A percentile compares a stretch with the other conserved stretches of the same genome.
Evolutionary conservation across 495 filamentous ascomycete species (phyloP).

Genomic region (Daldinia decipiens): DNA sequence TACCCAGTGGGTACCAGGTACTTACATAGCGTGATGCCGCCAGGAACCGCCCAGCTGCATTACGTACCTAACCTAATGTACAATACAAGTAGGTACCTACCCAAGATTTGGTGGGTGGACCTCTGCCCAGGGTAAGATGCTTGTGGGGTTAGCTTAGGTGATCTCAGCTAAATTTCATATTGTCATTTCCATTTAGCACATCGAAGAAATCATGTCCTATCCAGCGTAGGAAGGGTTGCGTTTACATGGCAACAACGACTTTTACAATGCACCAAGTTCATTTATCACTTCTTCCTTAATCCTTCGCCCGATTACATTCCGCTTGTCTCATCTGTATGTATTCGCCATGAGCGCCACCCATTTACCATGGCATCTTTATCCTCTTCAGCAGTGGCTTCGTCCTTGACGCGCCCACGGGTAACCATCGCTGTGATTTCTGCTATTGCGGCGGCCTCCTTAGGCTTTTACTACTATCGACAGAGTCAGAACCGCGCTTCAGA

Average conservation of each 20-base stretch:
- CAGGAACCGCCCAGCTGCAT: neutral
- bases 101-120: neutral
- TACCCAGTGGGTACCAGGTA: neutral
- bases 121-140: neutral
- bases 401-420: slow-evolving; percentile 55
- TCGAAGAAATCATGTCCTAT: neutral
- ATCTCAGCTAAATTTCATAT: slow-evolving; percentile 11
- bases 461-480: slow-evolving; percentile 53
- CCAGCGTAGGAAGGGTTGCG: neutral
- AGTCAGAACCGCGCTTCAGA: slow-evolving; percentile 29
- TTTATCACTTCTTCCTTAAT: neutral
- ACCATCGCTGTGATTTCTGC: slow-evolving; percentile 52
- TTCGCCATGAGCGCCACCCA: slow-evolving; percentile 43
- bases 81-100: neutral
- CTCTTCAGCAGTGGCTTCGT: slow-evolving; percentile 53
- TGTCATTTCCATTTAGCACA: neutral
- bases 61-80: neutral
- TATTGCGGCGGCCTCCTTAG: slow-evolving; percentile 50
- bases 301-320: neutral
- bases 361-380: slow-evolving; percentile 45
- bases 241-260: neutral
- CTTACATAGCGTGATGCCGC: neutral
- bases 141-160: neutral
- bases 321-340: neutral
- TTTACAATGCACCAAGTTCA: slow-evolving; percentile 1